Conservation (phyloP, 768 basidiomycete species). For the Psilocybe tampanensis region DNA sequence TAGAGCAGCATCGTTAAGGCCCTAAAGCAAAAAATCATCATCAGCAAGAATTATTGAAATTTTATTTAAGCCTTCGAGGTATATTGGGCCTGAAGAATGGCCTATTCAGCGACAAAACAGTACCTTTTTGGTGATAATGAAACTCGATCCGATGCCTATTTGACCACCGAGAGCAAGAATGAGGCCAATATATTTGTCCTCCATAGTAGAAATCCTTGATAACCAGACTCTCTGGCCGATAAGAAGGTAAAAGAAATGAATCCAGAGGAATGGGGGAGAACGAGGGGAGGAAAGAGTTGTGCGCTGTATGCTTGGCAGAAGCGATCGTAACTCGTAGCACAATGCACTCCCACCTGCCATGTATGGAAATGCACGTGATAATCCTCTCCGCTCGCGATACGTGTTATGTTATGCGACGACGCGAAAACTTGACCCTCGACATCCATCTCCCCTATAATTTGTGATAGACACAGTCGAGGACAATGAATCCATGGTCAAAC, state of each 20-base stretch:
- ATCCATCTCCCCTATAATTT: too few relatives aligned
- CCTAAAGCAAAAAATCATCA: slow-evolving; percentile 45
- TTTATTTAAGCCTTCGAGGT: not conserved
- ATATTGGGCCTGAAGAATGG: not conserved
- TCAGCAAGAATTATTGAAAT: not conserved
- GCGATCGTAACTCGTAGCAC: not conserved
- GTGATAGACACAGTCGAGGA: too few relatives aligned
- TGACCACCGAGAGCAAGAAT: slow-evolving; percentile 85
- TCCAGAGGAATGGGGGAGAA: not conserved
- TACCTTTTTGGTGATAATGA: slow-evolving; percentile 99
- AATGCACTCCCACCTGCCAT: not conserved
- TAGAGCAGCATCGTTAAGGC: slow-evolving; percentile 83
- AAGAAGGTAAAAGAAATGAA: not conserved
- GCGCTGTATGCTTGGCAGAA: not conserved
- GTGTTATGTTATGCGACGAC: too few relatives aligned
- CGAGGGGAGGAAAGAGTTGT: not conserved
- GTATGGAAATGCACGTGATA: not conserved
- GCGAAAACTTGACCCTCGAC: too few relatives aligned
- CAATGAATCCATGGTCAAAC: too few relatives aligned
- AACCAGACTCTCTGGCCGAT: not conserved
- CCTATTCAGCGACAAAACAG: not conserved
- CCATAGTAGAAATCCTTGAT: slow-evolving; percentile 30
- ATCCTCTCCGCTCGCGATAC: not conserved
- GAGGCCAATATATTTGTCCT: slow-evolving; percentile 96
- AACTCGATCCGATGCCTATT: slow-evolving; percentile 90